A percentile compares a stretch with the other conserved stretches of the same genome.
Conservation (phyloP, 306 rosid species). For the Leucaena leucocephala region DNA sequence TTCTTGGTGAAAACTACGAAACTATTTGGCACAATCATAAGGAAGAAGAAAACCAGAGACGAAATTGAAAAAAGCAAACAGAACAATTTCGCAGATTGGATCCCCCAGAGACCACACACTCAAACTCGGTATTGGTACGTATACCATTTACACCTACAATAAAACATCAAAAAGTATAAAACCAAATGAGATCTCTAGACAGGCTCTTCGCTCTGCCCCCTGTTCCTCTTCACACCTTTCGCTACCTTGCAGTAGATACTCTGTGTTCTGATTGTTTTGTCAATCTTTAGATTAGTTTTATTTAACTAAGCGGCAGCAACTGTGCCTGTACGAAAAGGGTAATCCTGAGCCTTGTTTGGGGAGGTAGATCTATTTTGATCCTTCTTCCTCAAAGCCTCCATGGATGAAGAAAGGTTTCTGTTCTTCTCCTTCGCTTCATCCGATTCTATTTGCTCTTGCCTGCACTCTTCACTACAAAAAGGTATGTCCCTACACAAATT, state of each 20-base stretch:
- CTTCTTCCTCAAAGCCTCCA: constrained; percentile 66
- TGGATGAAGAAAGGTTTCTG: constrained; percentile 59
- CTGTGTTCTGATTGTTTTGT: not conserved
- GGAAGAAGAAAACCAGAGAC: not conserved
- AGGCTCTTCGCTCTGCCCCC: constrained; percentile 45
- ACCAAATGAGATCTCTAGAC: constrained; percentile 31
- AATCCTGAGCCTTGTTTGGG: constrained; percentile 56
- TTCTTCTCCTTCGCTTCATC: constrained; percentile 81
- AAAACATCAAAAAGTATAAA: not conserved
- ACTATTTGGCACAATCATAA: constrained; percentile 8
- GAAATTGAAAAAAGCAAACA: constrained; percentile 7
- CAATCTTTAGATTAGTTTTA: not conserved
- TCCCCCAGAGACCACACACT: constrained; percentile 28
- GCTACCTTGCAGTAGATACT: not conserved
- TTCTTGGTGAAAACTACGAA: constrained; percentile 37
- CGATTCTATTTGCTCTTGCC: constrained; percentile 69
- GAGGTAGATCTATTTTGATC: constrained; percentile 69
- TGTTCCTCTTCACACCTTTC: constrained; percentile 1
- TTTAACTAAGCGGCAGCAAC: constrained; percentile 74
- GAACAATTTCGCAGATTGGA: constrained; percentile 54
- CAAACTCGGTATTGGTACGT: constrained; percentile 5
- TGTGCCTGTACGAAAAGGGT: constrained; percentile 64
- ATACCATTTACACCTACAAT: constrained; percentile 45
- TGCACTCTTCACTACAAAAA: constrained; percentile 88
- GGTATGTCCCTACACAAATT: constrained; percentile 71